A percentile compares a stretch with the other conserved stretches of the same genome.
Evolutionary conservation across 257 asterid genomes (phyloP).

Genomic region (Cynanchum wilfordii): DNA sequence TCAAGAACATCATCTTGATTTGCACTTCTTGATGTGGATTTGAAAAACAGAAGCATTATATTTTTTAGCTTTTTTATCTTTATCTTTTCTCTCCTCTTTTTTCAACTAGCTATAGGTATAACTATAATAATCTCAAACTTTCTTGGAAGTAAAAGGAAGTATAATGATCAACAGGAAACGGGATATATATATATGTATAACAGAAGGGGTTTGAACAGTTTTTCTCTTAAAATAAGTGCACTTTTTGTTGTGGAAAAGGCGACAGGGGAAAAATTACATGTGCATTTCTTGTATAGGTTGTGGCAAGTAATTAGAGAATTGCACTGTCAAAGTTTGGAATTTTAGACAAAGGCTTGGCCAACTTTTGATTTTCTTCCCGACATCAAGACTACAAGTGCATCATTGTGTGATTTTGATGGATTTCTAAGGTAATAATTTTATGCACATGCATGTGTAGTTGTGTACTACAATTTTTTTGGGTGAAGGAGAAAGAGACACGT

Average conservation of each 20-base stretch:
- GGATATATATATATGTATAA: slow-evolving; percentile 20
- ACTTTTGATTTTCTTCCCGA: slow-evolving; percentile 8
- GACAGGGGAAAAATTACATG: slow-evolving; percentile 9
- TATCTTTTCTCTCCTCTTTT: slow-evolving; percentile 1
- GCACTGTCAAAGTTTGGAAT: background rate
- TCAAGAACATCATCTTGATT: slow-evolving; percentile 28
- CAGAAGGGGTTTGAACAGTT: background rate
- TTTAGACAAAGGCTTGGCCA: background rate
- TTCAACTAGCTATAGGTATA: background rate
- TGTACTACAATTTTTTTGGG: background rate
- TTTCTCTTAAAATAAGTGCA: background rate
- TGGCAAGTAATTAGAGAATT: background rate
- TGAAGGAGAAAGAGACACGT: slow-evolving; percentile 19
- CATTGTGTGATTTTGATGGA: slow-evolving; percentile 4
- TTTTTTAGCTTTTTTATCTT: background rate
- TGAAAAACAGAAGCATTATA: slow-evolving; percentile 39
- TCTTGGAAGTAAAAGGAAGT: slow-evolving; percentile 21
- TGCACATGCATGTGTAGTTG: background rate
- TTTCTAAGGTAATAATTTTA: background rate
- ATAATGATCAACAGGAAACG: background rate
- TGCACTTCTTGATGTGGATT: slow-evolving; percentile 39
- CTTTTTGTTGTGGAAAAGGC: slow-evolving; percentile 3
- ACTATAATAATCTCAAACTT: background rate
- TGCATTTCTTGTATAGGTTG: slow-evolving; percentile 10
- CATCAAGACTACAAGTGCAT: background rate